Conservation (phyloP, 306 rosid species). For the Lagenaria siceraria region DNA sequence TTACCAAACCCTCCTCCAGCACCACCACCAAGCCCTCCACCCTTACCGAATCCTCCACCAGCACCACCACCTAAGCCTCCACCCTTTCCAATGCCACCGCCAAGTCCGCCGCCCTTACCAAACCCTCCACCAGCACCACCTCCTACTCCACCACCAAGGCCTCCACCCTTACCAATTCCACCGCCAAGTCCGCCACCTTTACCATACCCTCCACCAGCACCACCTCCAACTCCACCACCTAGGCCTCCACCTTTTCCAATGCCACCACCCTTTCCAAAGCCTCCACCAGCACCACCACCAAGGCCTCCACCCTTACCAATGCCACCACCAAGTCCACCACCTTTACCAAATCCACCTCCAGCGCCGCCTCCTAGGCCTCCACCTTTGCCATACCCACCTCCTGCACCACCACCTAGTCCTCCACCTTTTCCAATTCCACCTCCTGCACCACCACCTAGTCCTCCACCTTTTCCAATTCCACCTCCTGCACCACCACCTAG, state of each 20-base stretch:
- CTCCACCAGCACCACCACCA: conserved; percentile 15
- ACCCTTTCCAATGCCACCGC: background rate
- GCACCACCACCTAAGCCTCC: conserved; percentile 14
- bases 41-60: conserved; percentile 17
- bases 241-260: background rate
- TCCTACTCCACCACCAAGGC: background rate
- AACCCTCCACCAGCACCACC: conserved; percentile 14
- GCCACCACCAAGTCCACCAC: conserved; percentile 19
- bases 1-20: conserved; percentile 12
- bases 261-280: background rate
- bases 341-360: conserved; percentile 20
- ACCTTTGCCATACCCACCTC: background rate
- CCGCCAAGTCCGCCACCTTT: conserved; percentile 21
- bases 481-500: conserved; percentile 16
- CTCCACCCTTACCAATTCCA: background rate
- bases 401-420: background rate
- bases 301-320: too few relatives aligned
- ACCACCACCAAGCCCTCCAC: conserved; percentile 14
- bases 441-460: conserved; percentile 16
- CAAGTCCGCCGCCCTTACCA: conserved; percentile 9
- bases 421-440: conserved; percentile 21
- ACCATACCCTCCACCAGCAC: conserved; percentile 14
- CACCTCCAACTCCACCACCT: conserved; percentile 15
- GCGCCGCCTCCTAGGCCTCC: conserved; percentile 7
- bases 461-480: conserved; percentile 4